Evolutionary conservation across 306 rosid genomes (phyloP).

Genomic region (Quercus glauca): DNA sequence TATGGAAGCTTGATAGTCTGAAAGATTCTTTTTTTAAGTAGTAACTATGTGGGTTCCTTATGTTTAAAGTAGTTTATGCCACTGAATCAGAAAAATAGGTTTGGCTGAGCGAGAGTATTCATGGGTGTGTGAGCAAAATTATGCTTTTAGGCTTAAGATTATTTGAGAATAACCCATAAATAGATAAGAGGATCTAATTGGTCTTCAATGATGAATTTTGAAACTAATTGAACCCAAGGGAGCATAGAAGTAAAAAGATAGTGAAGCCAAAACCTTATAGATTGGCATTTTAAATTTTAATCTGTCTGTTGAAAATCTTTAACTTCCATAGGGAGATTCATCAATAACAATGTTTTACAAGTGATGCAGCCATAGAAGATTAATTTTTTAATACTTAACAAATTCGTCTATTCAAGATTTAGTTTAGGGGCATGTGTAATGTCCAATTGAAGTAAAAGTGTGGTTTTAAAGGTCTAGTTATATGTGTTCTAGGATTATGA

Average conservation of each 20-base stretch:
- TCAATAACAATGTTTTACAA: too few species aligned
- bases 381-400: too few species aligned
- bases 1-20: not conserved
- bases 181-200: not conserved
- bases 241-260: not conserved
- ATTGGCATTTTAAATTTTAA: not conserved
- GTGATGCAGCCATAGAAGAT: too few species aligned
- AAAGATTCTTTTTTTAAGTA: not conserved
- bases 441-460: too few species aligned
- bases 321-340: not conserved
- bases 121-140: not conserved
- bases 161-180: not conserved
- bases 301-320: not conserved
- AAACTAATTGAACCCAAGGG: not conserved
- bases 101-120: not conserved
- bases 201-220: not conserved
- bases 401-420: too few species aligned
- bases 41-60: not conserved
- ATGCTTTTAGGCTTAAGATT: not conserved
- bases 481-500: too few species aligned
- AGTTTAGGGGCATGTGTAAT: too few species aligned
- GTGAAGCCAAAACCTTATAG: not conserved
- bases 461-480: too few species aligned
- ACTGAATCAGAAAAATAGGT: not conserved
- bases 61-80: not conserved